Evolutionary conservation across 805 yeast species (phyloP).

Genomic region (Lipomyces mesembrius): DNA sequence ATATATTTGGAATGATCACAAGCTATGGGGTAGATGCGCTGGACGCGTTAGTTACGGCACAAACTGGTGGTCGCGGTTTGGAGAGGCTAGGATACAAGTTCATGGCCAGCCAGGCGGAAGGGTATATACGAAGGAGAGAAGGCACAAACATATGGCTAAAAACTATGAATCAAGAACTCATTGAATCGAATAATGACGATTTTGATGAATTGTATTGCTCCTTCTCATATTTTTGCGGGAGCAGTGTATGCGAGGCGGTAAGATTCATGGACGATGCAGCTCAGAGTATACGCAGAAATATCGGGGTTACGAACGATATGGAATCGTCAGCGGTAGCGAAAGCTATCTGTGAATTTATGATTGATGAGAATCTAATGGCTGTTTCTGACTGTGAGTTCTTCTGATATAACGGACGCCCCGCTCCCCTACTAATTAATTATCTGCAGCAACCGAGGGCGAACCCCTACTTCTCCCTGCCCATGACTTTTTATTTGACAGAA

Average conservation of each 20-base stretch:
- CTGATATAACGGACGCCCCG: background rate
- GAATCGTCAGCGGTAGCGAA: background rate
- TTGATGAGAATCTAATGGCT: background rate
- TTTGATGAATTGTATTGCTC: conserved; percentile 21
- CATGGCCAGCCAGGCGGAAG: conserved; percentile 21
- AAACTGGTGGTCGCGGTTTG: background rate
- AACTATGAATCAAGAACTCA: conserved; percentile 1
- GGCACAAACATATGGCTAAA: conserved; percentile 15
- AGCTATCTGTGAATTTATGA: conserved; percentile 2
- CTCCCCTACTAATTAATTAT: background rate
- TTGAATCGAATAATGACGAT: background rate
- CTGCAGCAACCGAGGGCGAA: background rate
- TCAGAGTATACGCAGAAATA: background rate
- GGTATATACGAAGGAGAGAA: conserved; percentile 22
- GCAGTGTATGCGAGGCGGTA: conserved; percentile 5
- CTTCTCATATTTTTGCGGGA: conserved; percentile 12
- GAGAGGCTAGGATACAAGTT: conserved; percentile 12
- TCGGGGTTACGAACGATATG: background rate
- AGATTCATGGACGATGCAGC: conserved; percentile 24
- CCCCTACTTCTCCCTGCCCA: background rate
- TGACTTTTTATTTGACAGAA: conserved; percentile 12
- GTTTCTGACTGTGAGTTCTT: background rate
- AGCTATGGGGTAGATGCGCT: conserved; percentile 23
- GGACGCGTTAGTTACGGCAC: conserved; percentile 17
- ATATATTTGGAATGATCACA: conserved; percentile 10